Evolutionary conservation across 2,329 filamentous ascomycete species (phyloP).

Genomic region (Colletotrichum chlorophyti): DNA sequence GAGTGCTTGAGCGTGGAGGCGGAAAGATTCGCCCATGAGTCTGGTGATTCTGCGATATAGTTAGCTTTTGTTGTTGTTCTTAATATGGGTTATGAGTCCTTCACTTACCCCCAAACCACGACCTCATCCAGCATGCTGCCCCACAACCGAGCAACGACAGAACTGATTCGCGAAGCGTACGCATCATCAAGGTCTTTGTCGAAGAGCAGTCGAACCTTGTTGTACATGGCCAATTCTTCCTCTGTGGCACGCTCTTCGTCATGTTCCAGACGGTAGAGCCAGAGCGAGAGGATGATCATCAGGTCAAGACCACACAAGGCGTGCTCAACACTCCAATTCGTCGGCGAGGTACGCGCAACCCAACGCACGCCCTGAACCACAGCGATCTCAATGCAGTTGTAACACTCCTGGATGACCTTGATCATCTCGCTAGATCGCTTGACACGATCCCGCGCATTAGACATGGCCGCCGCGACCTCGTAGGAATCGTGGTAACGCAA

Average conservation of each 20-base stretch:
- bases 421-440: conserved; percentile 97
- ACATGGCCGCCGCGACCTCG: conserved; percentile 97
- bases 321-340: conserved; percentile 99
- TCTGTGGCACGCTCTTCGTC: conserved; percentile 90
- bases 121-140: conserved; percentile 98
- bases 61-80: conserved; percentile 23
- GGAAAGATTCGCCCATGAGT: conserved; percentile 98
- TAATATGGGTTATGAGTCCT: background rate
- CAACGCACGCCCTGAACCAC: conserved; percentile 94
- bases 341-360: conserved; percentile 96
- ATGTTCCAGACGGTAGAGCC: conserved; percentile 99
- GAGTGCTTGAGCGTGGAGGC: conserved; percentile 92
- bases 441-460: conserved; percentile 88
- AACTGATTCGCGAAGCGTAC: conserved; percentile 85
- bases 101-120: conserved; percentile 98
- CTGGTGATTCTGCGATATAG: conserved; percentile 76
- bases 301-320: conserved; percentile 95
- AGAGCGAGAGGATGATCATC: conserved; percentile 96
- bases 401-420: conserved; percentile 97
- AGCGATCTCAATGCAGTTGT: conserved; percentile 95
- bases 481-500: conserved; percentile 96
- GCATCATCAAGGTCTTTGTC: conserved; percentile 88
- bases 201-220: conserved; percentile 88
- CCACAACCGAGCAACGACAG: conserved; percentile 94
- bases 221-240: conserved; percentile 88